Conservation (phyloP, 257 asterid species). For the Misopates orontium region DNA sequence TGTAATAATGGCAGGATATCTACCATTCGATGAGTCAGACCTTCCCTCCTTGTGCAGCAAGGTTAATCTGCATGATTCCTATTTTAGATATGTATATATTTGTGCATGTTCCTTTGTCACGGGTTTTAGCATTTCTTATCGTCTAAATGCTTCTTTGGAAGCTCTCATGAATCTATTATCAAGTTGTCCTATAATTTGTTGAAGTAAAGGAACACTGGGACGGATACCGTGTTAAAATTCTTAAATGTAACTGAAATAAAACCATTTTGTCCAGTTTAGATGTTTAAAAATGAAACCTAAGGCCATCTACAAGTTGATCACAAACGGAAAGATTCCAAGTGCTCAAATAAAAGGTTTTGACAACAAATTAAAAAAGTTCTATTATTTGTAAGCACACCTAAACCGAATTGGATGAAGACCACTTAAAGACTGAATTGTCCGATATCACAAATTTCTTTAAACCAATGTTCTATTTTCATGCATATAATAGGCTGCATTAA, state of each 20-base stretch:
- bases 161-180: conserved; percentile 14
- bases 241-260: conserved; percentile 7
- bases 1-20: conserved; percentile 86
- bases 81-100: no score
- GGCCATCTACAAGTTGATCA: no score
- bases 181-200: conserved; percentile 2
- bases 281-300: no score
- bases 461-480: conserved; percentile 14
- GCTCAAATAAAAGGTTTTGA: conserved; percentile 14
- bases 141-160: conserved; percentile 11
- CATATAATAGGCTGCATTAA: conserved; percentile 8
- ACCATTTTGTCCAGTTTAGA: conserved; percentile 17
- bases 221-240: no score
- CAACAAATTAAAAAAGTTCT: conserved; percentile 14
- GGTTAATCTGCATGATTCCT: conserved; percentile 44
- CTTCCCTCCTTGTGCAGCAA: conserved; percentile 69
- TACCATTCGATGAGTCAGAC: conserved; percentile 79
- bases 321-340: no score
- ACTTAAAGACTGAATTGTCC: conserved; percentile 15
- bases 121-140: conserved; percentile 12
- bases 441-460: not conserved
- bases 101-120: not conserved
- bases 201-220: not conserved
- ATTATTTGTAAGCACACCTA: not conserved
- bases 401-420: conserved; percentile 1